Base-by-base conservation (phyloP, 768 basidiomycete species). In the Phanerodontia chrysosporium region DNA sequence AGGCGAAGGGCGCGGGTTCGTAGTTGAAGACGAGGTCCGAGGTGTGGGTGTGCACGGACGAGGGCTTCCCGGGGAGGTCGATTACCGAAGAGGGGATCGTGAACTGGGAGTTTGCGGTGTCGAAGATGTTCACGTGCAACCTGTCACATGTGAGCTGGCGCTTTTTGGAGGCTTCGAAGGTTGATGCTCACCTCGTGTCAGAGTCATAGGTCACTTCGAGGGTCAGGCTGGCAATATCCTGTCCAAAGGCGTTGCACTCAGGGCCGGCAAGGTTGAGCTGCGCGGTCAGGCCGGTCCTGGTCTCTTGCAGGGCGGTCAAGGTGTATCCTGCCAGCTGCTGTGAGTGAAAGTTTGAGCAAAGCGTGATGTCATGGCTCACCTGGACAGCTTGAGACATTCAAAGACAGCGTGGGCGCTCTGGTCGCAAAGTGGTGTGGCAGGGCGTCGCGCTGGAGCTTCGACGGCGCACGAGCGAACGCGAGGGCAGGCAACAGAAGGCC, bases 11-110 rank as follows among this genome's bases (percentile, higher is more conserved):
- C 0, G 76, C 74, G 1, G 77, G 8, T 1, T 85, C 76, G 60
- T 84, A 83, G 66, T 90, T 84, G 75, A 92, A 91, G 2, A 84
- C 72, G 7, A 92, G 75, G 64, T 91, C 89, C 0, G 85, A 85
- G 0, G 69, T 74, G 14, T 72, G 58, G 35, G 67, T 71, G 55
- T 75, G 73, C 0, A 74, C 73, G 12, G 65, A 62, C 0, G 67
- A 68, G 2, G 80, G 73, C 5, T 69, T 58, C 2, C 68, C 24
- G 18, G 83, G 80, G 1, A 76, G 61, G 29, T 72, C 61, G 28
- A 87, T 73, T 49, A 79, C 72, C 69, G 76, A 79, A 36, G 80
- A 69, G 0, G 89, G 89, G 39, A 92, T 77, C 5, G 81, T 83
- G 71, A 85, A 92, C 66, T 91, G 90, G 51, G 76, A 61, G 39